These are phyloP conservation scores for Chlorella variabilis DNA, from an alignment of 163 green algal genomes.

Conservation along the genomic window DNA sequence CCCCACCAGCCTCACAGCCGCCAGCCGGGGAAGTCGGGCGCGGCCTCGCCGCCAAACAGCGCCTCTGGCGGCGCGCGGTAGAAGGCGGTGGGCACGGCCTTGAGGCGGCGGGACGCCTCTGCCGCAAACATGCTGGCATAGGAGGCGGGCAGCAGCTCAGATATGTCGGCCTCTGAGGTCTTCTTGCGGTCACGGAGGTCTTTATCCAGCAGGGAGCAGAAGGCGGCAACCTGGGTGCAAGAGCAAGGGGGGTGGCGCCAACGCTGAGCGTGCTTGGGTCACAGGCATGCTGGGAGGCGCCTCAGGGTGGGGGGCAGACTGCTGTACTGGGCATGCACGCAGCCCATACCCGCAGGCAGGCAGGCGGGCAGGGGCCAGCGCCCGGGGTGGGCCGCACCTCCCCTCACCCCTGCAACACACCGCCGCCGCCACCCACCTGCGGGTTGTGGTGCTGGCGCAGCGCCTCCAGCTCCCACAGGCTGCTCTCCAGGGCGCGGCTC, in stretches of 20 bases:
- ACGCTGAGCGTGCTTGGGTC: no score
- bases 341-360: neutral
- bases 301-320: no score
- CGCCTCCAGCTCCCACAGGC: conserved; percentile 92
- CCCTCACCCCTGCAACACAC: no score
- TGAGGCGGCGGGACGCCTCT: conserved; percentile 68
- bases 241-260: no score
- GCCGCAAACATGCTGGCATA: conserved; percentile 58
- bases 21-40: conserved; percentile 56
- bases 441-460: conserved; percentile 86
- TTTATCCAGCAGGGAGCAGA: conserved; percentile 78
- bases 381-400: neutral
- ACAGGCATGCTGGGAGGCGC: no score
- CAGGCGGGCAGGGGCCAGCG: neutral
- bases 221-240: conserved; percentile 67
- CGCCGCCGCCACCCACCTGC: conserved; percentile 60
- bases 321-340: neutral
- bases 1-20: no score
- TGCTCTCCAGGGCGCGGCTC: conserved; percentile 85
- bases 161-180: conserved; percentile 81
- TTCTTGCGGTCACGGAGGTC: conserved; percentile 80
- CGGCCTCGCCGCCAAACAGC: conserved; percentile 43
- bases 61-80: conserved; percentile 53
- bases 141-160: conserved; percentile 54
- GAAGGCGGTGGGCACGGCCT: conserved; percentile 70